Evolutionary conservation across 805 yeast species (phyloP).

Genomic region (Saccharomycopsis guyanensis): DNA sequence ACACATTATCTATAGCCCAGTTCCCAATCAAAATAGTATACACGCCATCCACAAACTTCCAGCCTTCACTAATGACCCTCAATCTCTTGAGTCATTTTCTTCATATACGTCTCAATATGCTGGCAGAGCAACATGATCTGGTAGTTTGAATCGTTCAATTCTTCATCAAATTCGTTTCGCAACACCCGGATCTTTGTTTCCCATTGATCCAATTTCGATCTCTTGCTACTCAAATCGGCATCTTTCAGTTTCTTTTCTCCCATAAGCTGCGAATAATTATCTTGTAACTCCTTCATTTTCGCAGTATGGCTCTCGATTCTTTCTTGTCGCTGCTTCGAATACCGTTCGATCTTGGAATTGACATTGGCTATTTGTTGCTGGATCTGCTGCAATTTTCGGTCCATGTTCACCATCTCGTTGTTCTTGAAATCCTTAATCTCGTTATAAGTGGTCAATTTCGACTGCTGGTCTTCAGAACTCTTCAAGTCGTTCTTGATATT

Average conservation of each 20-base stretch:
- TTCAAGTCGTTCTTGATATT: constrained; percentile 18
- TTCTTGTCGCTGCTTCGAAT: constrained; percentile 32
- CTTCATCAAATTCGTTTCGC: constrained; percentile 32
- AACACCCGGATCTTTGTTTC: constrained; percentile 30
- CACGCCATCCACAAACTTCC: too few species aligned
- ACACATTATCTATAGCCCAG: too few species aligned
- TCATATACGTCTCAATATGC: constrained; percentile 23
- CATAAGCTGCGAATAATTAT: constrained; percentile 31
- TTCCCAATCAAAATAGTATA: too few species aligned
- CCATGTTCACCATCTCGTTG: constrained; percentile 21
- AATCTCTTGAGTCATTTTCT: constrained; percentile 11
- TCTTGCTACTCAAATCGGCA: constrained; percentile 30
- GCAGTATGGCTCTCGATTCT: constrained; percentile 30
- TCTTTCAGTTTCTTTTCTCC: constrained; percentile 34
- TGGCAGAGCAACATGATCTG: constrained; percentile 25
- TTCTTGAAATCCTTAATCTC: constrained; percentile 19
- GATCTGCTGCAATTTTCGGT: constrained; percentile 33
- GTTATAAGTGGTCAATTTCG: constrained; percentile 11
- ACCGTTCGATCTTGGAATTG: constrained; percentile 34
- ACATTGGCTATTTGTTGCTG: constrained; percentile 33
- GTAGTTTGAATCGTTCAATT: constrained; percentile 32
- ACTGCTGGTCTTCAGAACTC: constrained; percentile 11
- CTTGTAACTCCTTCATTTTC: constrained; percentile 30
- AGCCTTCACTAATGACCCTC: too few species aligned
- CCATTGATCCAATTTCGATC: constrained; percentile 31